These are phyloP conservation scores for Croton laevigatus DNA, from an alignment of 441 rosid genomes.

Conservation along the genomic window DNA sequence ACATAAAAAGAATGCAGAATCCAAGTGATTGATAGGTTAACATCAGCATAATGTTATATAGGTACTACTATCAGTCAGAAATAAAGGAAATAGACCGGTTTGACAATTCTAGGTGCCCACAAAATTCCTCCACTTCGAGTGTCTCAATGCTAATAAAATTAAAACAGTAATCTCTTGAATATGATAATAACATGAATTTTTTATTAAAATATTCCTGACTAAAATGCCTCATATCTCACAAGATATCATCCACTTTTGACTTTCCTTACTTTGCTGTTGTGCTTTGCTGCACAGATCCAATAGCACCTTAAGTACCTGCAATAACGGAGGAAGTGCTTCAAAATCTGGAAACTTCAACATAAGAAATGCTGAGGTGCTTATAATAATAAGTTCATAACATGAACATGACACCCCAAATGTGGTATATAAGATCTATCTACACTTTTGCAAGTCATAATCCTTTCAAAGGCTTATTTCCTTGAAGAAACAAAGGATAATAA, in stretches of 20 bases:
- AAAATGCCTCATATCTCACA: slow-evolving; percentile 19
- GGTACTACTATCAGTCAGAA: slow-evolving; percentile 7
- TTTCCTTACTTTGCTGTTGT: slow-evolving; percentile 25
- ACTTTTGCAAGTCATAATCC: background rate
- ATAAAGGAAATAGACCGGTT: slow-evolving; percentile 1
- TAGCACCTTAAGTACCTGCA: slow-evolving; percentile 53
- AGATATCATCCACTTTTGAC: slow-evolving; percentile 18
- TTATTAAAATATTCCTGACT: slow-evolving; percentile 26
- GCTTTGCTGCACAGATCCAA: slow-evolving; percentile 29
- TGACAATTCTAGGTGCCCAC: background rate
- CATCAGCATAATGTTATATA: slow-evolving; percentile 17
- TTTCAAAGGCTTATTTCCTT: background rate
- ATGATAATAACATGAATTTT: slow-evolving; percentile 7
- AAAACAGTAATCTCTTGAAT: slow-evolving; percentile 12
- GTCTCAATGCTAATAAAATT: slow-evolving; percentile 8
- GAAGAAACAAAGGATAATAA: background rate
- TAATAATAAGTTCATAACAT: background rate
- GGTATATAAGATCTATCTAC: background rate
- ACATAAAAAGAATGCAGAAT: background rate
- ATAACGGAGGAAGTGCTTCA: slow-evolving; percentile 20
- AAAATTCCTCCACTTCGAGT: slow-evolving; percentile 2
- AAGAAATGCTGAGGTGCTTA: background rate
- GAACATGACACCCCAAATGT: background rate
- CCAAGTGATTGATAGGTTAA: background rate
- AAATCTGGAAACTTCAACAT: slow-evolving; percentile 5